Evolutionary conservation across 2,329 filamentous ascomycete genomes (phyloP).

Genomic region (Xylariaceae sp.): DNA sequence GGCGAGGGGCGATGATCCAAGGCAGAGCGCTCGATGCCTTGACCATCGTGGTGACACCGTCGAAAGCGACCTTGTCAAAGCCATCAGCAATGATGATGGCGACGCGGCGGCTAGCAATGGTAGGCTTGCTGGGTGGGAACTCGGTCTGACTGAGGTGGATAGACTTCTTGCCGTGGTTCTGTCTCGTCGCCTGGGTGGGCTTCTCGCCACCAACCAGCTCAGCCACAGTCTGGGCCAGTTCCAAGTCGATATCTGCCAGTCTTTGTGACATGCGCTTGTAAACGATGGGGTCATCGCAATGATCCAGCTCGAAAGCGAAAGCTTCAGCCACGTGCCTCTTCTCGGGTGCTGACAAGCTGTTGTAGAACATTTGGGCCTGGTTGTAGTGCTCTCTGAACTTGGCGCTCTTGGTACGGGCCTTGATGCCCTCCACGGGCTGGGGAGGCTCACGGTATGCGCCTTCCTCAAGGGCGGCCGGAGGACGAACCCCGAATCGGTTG

Average conservation of each 20-base stretch:
- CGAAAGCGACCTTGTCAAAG: slow-evolving; percentile 62
- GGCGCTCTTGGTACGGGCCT: slow-evolving; percentile 59
- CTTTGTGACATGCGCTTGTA: slow-evolving; percentile 66
- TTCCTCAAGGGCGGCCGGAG: slow-evolving; percentile 56
- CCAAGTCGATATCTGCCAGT: slow-evolving; percentile 66
- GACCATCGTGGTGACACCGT: slow-evolving; percentile 58
- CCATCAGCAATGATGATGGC: slow-evolving; percentile 75
- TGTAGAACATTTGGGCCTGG: slow-evolving; percentile 79
- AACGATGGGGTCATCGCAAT: slow-evolving; percentile 73
- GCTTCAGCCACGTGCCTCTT: slow-evolving; percentile 57
- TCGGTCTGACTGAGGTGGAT: slow-evolving; percentile 65
- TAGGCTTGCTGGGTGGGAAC: slow-evolving; percentile 56
- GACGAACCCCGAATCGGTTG: slow-evolving; percentile 59
- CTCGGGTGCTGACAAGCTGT: slow-evolving; percentile 64
- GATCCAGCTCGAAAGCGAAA: slow-evolving; percentile 68
- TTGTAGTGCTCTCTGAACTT: slow-evolving; percentile 76
- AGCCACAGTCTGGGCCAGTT: slow-evolving; percentile 63
- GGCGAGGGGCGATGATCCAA: slow-evolving; percentile 65
- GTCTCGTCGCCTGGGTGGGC: slow-evolving; percentile 45
- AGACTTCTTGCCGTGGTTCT: slow-evolving; percentile 64
- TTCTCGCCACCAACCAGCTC: slow-evolving; percentile 61
- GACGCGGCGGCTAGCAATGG: slow-evolving; percentile 65
- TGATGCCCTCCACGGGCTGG: slow-evolving; percentile 61
- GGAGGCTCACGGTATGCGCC: slow-evolving; percentile 66
- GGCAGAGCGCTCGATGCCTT: slow-evolving; percentile 59